Conservation (phyloP, 805 yeast species). For the Wickerhamiella sorbophila region DNA sequence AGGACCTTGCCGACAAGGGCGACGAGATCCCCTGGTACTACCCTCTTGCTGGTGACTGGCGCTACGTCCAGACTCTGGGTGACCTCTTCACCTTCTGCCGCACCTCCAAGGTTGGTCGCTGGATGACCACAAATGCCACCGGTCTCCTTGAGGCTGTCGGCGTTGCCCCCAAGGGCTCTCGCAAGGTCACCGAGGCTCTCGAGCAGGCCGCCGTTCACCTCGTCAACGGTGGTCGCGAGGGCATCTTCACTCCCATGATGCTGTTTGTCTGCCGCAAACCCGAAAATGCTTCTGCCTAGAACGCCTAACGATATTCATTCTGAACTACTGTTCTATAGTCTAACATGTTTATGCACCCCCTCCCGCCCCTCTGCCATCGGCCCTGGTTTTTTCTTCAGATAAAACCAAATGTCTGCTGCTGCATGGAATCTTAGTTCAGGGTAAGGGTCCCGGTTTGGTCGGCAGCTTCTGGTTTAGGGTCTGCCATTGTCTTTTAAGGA, state of each 20-base stretch:
- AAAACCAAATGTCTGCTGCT: too few species aligned
- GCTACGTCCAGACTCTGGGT: constrained; percentile 59
- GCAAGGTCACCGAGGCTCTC: constrained; percentile 77
- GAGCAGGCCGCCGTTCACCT: constrained; percentile 95
- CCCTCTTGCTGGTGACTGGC: constrained; percentile 91
- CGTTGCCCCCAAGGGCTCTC: constrained; percentile 84
- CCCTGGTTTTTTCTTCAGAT: too few species aligned
- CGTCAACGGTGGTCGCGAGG: constrained; percentile 82
- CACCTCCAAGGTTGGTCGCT: constrained; percentile 78
- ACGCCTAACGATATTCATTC: neutral
- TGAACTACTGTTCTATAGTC: neutral
- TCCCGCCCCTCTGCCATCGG: too few species aligned
- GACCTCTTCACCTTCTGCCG: constrained; percentile 79
- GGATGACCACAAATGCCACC: constrained; percentile 64
- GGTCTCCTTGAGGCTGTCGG: constrained; percentile 74
- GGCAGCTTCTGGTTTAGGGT: neutral
- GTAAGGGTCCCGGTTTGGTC: too few species aligned
- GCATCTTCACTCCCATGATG: constrained; percentile 96
- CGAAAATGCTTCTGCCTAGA: constrained; percentile 10
- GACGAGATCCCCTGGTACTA: constrained; percentile 95
- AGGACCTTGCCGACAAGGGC: constrained; percentile 68
- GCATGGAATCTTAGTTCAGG: too few species aligned
- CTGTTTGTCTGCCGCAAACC: constrained; percentile 83
- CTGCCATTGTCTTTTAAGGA: neutral
- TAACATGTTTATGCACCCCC: neutral